Percentiles rank a stretch among this genome's conserved stretches.
phyloP scores from a whole-genome alignment of 2,329 filamentous ascomycete genomes.

The Fusarium poae region DNA sequence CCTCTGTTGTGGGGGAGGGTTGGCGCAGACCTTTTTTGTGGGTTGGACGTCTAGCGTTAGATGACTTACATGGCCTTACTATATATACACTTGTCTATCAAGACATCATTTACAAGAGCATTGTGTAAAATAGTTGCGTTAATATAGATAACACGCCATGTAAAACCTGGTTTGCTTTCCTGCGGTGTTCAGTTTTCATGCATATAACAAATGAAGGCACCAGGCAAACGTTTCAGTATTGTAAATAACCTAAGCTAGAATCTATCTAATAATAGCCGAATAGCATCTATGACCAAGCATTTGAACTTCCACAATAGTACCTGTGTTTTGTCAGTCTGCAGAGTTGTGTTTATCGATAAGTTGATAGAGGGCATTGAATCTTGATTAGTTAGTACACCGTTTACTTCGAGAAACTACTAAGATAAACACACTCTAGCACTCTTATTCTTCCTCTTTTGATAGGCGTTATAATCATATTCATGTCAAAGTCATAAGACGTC shows the following conservation, averaged over 20 bases:
- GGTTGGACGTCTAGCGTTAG: not conserved
- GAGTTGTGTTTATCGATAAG: not conserved
- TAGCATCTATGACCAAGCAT: not conserved
- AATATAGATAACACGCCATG: not conserved
- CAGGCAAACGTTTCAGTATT: not conserved
- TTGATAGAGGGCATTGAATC: not conserved
- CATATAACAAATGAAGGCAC: not conserved
- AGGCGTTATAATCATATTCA: conserved; percentile 22
- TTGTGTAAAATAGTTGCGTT: not conserved
- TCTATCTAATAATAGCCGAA: not conserved
- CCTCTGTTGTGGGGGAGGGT: not conserved
- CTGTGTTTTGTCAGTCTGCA: not conserved
- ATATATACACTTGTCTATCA: too few species aligned
- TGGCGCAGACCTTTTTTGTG: not conserved
- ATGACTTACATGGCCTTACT: not conserved
- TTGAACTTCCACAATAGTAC: not conserved
- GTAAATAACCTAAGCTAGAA: not conserved
- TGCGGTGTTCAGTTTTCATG: not conserved
- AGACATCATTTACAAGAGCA: not conserved
- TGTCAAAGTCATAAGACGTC: not conserved
- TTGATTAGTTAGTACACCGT: not conserved
- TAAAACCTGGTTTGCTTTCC: not conserved
- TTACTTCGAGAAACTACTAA: not conserved
- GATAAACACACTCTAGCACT: not conserved
- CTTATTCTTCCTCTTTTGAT: not conserved